Conservation (phyloP, 2,329 filamentous ascomycete species). For the Colletotrichum nymphaeae region DNA sequence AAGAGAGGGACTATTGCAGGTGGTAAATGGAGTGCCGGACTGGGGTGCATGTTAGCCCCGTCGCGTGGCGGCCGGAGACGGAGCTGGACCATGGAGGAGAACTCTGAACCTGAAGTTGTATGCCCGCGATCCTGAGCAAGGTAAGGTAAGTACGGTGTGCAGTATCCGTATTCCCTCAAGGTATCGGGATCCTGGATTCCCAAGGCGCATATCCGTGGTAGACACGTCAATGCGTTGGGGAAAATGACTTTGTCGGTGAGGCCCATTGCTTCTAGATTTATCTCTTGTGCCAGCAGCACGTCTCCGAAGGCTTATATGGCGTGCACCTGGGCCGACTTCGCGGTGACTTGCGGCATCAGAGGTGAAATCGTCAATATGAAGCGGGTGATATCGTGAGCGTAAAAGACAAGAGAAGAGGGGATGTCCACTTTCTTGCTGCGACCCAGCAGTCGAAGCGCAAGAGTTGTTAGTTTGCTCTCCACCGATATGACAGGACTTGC, state of each 20-base stretch:
- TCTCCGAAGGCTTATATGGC: not conserved
- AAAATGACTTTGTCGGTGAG: not conserved
- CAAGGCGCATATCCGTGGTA: not conserved
- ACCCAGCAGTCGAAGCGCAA: not conserved
- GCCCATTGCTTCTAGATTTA: not conserved
- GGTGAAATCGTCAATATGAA: not conserved
- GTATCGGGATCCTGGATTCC: not conserved
- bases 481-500: slow-evolving; percentile 4
- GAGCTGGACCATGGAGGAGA: not conserved
- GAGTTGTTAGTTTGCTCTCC: not conserved
- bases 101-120: too few species aligned
- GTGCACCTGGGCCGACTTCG: not conserved
- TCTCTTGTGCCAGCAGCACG: not conserved
- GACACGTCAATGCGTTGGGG: not conserved
- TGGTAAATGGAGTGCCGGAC: slow-evolving; percentile 15
- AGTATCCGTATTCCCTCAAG: not conserved
- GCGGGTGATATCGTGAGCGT: not conserved
- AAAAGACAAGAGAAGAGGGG: not conserved
- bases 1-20: slow-evolving; percentile 4
- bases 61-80: not conserved
- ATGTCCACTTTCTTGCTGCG: not conserved
- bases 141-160: too few species aligned
- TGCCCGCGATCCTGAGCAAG: too few species aligned
- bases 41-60: slow-evolving; percentile 15
- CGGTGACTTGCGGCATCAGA: not conserved